phyloP scores from a whole-genome alignment of 371 early-diverging fungal species.

The Pancytospora philotis region DNA sequence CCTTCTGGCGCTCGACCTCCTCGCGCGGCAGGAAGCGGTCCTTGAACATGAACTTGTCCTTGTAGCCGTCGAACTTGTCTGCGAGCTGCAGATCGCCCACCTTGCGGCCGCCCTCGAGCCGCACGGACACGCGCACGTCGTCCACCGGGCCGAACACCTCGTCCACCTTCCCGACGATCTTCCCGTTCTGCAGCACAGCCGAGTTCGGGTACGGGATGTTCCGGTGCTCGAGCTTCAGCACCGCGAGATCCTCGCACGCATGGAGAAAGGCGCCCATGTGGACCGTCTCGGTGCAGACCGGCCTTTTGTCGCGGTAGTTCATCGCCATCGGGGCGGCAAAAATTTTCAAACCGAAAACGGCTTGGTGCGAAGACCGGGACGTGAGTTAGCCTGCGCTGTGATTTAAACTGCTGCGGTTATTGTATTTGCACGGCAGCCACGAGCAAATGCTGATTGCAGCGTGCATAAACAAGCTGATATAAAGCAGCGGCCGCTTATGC shows the following conservation, averaged over 20 bases:
- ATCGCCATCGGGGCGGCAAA: constrained; percentile 1
- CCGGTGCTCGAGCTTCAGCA: constrained; percentile 74
- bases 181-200: constrained; percentile 86
- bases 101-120: not conserved
- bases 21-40: constrained; percentile 41
- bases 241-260: constrained; percentile 85
- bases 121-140: constrained; percentile 63
- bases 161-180: constrained; percentile 89
- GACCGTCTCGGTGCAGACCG: constrained; percentile 38
- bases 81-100: not conserved
- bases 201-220: constrained; percentile 97
- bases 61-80: constrained; percentile 29
- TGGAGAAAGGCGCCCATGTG: constrained; percentile 82
- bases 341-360: constrained; percentile 9
- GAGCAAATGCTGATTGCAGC: no score
- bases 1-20: constrained; percentile 45
- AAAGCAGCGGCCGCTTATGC: no score
- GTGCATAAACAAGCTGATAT: no score
- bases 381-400: no score
- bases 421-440: no score
- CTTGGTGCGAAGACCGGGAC: no score
- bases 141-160: constrained; percentile 93
- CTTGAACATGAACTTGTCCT: constrained; percentile 48
- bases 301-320: not conserved
- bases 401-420: no score